Conservation (phyloP, 148 eudicot genomes). For the Amaranthus hypochondriacus region DNA sequence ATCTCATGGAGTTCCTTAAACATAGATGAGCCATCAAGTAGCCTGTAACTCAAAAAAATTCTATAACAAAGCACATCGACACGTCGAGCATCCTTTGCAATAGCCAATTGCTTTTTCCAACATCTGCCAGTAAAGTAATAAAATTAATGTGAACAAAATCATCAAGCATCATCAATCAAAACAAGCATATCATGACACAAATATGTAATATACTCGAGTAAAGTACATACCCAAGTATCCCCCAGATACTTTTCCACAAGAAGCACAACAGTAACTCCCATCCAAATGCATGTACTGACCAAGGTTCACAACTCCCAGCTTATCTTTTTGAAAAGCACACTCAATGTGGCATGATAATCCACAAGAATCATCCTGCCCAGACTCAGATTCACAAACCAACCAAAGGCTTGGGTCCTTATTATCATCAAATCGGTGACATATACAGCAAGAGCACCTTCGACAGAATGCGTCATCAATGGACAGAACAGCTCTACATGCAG, state of each 20-base stretch:
- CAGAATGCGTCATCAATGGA: slow-evolving; percentile 61
- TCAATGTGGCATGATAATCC: slow-evolving; percentile 87
- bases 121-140: slow-evolving; percentile 37
- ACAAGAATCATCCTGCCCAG: slow-evolving; percentile 50
- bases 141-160: no score
- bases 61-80: slow-evolving; percentile 76
- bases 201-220: slow-evolving; percentile 1
- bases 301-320: slow-evolving; percentile 75
- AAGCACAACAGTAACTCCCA: slow-evolving; percentile 87
- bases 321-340: slow-evolving; percentile 62
- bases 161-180: neutral
- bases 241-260: slow-evolving; percentile 94
- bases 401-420: slow-evolving; percentile 95
- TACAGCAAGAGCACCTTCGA: slow-evolving; percentile 93
- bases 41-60: slow-evolving; percentile 71
- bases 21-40: slow-evolving; percentile 66
- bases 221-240: slow-evolving; percentile 69
- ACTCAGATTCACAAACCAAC: slow-evolving; percentile 75
- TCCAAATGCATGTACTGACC: slow-evolving; percentile 73
- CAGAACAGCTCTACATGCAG: slow-evolving; percentile 78
- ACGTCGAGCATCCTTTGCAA: slow-evolving; percentile 82
- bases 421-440: slow-evolving; percentile 80
- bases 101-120: slow-evolving; percentile 83
- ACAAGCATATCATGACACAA: neutral
- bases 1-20: slow-evolving; percentile 72